These are phyloP conservation scores for Lavandula angustifolia DNA, from an alignment of 257 asterid species.

Conservation along the genomic window DNA sequence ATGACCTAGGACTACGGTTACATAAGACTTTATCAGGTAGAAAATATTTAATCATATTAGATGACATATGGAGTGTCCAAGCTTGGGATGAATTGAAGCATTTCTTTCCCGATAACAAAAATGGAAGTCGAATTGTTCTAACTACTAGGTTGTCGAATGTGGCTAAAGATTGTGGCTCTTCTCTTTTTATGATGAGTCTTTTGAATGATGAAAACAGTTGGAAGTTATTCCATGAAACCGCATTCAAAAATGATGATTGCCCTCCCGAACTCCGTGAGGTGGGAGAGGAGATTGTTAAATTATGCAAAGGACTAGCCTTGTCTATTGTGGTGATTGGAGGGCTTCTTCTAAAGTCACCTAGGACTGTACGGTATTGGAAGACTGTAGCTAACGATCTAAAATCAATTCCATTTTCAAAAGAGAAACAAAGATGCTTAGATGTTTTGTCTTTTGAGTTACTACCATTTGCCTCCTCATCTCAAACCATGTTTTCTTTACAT, in stretches of 20 bases:
- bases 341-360: conserved; percentile 7
- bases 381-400: not conserved
- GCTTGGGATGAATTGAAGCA: too few relatives aligned
- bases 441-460: conserved; percentile 18
- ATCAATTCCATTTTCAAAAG: not conserved
- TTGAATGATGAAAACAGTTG: not conserved
- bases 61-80: too few relatives aligned
- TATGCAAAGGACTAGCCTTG: conserved; percentile 2
- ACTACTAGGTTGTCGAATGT: too few relatives aligned
- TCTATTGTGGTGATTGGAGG: not conserved
- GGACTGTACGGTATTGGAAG: not conserved
- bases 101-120: too few relatives aligned
- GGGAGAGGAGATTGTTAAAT: not conserved
- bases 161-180: not conserved
- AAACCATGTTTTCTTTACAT: conserved; percentile 29
- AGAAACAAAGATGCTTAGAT: conserved; percentile 1
- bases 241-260: not conserved
- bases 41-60: too few relatives aligned
- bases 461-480: conserved; percentile 14
- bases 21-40: too few relatives aligned
- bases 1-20: too few relatives aligned
- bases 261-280: not conserved
- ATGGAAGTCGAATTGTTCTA: too few relatives aligned
- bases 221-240: not conserved
- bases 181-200: not conserved